Percentiles rank a stretch among this genome's conserved stretches.
Conservation (phyloP, 192 early-diverging fungal genomes). For the Bifiguratus adelaidae region DNA sequence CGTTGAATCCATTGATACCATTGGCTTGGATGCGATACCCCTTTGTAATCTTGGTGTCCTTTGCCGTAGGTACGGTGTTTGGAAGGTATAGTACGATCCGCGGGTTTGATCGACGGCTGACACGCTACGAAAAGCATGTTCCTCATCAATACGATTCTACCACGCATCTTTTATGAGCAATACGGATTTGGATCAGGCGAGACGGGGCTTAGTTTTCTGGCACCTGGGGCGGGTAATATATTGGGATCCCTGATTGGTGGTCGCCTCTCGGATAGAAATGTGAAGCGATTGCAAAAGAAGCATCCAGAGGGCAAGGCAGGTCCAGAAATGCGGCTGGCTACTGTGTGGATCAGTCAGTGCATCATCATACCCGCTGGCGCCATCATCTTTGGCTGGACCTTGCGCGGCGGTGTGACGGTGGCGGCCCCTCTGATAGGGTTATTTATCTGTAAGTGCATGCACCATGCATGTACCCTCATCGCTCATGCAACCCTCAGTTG, state of each 20-base stretch:
- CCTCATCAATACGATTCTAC: conserved; percentile 23
- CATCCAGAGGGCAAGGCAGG: conserved; percentile 7
- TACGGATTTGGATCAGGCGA: conserved; percentile 13
- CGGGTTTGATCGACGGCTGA: not conserved
- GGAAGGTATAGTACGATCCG: not conserved
- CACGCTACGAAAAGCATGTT: conserved; percentile 28
- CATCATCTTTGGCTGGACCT: conserved; percentile 36
- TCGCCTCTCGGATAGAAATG: conserved; percentile 9
- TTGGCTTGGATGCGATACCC: conserved; percentile 6
- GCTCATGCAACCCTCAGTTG: too few relatives aligned
- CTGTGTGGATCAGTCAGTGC: conserved; percentile 18
- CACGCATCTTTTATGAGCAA: conserved; percentile 6
- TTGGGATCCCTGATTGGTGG: conserved; percentile 17
- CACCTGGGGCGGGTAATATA: conserved; percentile 18
- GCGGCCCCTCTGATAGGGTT: conserved; percentile 26
- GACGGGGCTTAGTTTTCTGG: conserved; percentile 17
- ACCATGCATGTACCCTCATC: too few relatives aligned
- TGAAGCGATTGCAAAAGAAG: conserved; percentile 8
- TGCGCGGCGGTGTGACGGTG: conserved; percentile 17
- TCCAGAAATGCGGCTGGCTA: conserved; percentile 14
- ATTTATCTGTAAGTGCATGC: too few relatives aligned
- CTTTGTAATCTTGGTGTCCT: conserved; percentile 9
- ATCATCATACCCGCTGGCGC: conserved; percentile 26
- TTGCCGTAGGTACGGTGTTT: conserved; percentile 13
- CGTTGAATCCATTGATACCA: conserved; percentile 17